Base-by-base conservation (phyloP, 139 green algal genomes). In the Chlorella sp. region DNA sequence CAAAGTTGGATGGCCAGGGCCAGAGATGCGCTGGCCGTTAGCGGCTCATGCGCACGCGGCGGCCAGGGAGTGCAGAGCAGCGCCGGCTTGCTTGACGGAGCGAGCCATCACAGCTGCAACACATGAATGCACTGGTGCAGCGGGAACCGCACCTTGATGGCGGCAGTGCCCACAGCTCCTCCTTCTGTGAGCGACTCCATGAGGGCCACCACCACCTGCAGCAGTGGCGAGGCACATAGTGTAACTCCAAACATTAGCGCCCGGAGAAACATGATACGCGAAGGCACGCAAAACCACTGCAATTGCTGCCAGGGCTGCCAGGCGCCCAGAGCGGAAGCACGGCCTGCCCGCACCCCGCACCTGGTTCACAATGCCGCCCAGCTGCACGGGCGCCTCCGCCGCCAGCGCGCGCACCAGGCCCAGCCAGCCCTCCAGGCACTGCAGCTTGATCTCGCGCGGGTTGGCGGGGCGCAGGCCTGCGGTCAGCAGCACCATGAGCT, bases 131-230 rank as follows among this genome's bases (percentile, higher is more conserved):
- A 67, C 22, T 14, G 22, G 58, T 4, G 9, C 8, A 54, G 11
- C 8, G 11, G 46, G 46, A 19, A 8, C 8, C 51, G 4, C 51
- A 60, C 51, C 51, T 60, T 60, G 51, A 69, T 83, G 77, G 85
- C 88, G 40, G 81, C 86, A 62, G 56, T 67, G 26, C 79, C 62
- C 56, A 90, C 79, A 0, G 48, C 1, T 14, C 85, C 87, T 3
- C 73, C 80, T 62, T 94, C 92, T 69, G 95, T 90, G n/a, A 96
- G 89, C 19, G 90, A 75, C 26, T 93, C 90, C 88, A 96, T 79
- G 82, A 97, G 75, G 19, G 93, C 90, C 32, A 97, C 94, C 3
- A 94, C 90, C 20, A 94, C 85, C 84, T 96, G 92, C 36, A 78
- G n/a, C 44, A 48, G n/a, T n/a, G 51, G 20, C 2, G 19, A n/a